Base-by-base conservation (phyloP, 345 rosid species). In the Hibiscus tridactylites region DNA sequence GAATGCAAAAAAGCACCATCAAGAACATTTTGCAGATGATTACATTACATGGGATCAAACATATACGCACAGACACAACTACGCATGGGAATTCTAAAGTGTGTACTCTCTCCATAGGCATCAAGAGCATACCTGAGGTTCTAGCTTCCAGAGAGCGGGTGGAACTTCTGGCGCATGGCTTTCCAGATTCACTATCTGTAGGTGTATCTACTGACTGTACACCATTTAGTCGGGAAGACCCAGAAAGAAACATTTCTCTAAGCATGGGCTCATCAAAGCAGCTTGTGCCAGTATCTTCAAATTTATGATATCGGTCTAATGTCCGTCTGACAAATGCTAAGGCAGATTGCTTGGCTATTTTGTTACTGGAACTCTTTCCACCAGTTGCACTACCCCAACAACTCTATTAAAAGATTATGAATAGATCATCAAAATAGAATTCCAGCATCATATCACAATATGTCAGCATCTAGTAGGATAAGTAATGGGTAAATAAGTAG, bases 261-360 rank as follows among this genome's bases (percentile, higher is more conserved):
- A 87, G 88, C 56, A 81, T 66, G 24, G 93, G 92, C 73, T 90
- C 99, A 78, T 83, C 83, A 76, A 95, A 96, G 83, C 96, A 91
- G 82, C 96, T 86, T 73, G 77, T 85, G 68, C 98, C 97, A 3
- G 90, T 83, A 65, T 85, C 89, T 83, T 96, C 96, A 80, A 80
- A 96, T 78, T 83, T 80, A 75, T 79, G 90, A 78, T 85, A 92
- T 61, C 84, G 79, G 62, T 84, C 90, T 73, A 96, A 83, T 6
- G 97, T 89, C 65, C 87, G 85, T 79, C 83, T 96, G 67, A 89
- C 88, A 77, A 90, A 88, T 72, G 94, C 86, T 63, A 86, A 71
- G 31, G 97, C 90, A 77, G 98, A 88, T 74, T 96, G 97, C 84
- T 87, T 92, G 72, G 93, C 88, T 81, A 88, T 78, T 83, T 88